A percentile compares a stretch with the other conserved stretches of the same genome.
Conservation (phyloP, 176 grass and related monocot genomes). For the Triticum dicoccoides region DNA sequence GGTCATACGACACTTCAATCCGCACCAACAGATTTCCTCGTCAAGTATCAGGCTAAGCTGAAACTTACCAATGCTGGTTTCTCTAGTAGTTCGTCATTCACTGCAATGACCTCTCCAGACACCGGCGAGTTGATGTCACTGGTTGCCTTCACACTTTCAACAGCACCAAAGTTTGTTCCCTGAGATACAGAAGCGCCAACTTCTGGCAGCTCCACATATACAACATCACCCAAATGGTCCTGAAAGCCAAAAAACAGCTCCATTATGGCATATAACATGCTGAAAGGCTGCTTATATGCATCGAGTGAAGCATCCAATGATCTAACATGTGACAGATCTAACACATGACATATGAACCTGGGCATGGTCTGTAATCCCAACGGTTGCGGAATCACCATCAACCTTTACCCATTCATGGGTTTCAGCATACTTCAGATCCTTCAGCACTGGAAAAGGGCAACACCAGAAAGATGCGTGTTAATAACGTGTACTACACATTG, state of each 20-base stretch:
- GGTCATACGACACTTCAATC: not conserved
- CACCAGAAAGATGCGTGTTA: not conserved
- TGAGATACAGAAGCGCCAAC: constrained; percentile 61
- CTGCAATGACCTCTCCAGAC: constrained; percentile 76
- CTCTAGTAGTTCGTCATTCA: constrained; percentile 50
- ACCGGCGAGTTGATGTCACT: constrained; percentile 86
- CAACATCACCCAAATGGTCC: constrained; percentile 97
- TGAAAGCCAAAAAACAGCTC: constrained; percentile 21
- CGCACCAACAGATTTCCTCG: not conserved
- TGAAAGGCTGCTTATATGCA: not conserved
- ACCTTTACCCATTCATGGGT: constrained; percentile 94
- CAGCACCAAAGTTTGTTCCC: constrained; percentile 78
- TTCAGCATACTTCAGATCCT: constrained; percentile 91
- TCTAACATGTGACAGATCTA: not conserved
- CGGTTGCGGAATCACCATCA: constrained; percentile 70
- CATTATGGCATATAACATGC: not conserved
- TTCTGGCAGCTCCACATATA: constrained; percentile 92
- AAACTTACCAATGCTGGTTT: constrained; percentile 70
- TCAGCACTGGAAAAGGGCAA: constrained; percentile 56
- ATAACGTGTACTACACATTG: not conserved
- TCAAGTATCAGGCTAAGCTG: not conserved
- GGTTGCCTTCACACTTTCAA: constrained; percentile 97
- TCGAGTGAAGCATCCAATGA: not conserved
- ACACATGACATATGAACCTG: constrained; percentile 54
- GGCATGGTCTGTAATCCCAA: constrained; percentile 97